Percentiles rank a stretch among this genome's conserved stretches.
phyloP scores from a whole-genome alignment of 805 yeast genomes.

The Starmerella apicola region DNA sequence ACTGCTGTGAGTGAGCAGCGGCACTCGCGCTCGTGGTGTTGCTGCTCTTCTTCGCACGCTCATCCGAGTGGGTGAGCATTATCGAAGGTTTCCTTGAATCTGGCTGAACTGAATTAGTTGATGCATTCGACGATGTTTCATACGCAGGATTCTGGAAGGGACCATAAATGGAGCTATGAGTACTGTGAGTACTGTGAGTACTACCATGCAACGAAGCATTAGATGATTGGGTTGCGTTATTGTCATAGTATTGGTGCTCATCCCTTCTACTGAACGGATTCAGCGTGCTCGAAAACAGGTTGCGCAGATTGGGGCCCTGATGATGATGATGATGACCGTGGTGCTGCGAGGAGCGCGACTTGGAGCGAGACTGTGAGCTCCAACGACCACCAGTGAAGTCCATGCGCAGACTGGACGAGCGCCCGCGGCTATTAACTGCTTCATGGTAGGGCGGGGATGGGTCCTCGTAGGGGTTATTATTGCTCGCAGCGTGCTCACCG shows the following conservation, averaged over 20 bases:
- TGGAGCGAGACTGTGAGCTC: no score
- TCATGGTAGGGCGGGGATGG: no score
- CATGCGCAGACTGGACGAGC: no score
- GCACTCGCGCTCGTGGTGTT: no score
- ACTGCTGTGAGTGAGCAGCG: not conserved
- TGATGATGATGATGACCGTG: no score
- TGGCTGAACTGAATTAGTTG: not conserved
- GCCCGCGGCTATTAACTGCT: no score
- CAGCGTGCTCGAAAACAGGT: not conserved
- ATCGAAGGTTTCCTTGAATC: not conserved
- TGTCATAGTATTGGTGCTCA: not conserved
- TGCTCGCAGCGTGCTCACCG: no score
- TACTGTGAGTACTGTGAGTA: not conserved
- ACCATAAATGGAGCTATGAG: not conserved
- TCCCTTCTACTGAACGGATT: not conserved
- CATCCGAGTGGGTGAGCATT: not conserved
- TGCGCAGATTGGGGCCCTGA: no score
- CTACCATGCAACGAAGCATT: not conserved
- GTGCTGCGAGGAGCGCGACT: not conserved
- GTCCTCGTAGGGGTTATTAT: no score
- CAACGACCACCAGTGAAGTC: no score
- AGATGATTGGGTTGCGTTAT: not conserved
- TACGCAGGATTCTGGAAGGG: not conserved
- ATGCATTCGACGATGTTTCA: not conserved
- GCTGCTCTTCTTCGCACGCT: not conserved